Base-by-base conservation (phyloP, 768 basidiomycete genomes). In the Russula sp. region DNA sequence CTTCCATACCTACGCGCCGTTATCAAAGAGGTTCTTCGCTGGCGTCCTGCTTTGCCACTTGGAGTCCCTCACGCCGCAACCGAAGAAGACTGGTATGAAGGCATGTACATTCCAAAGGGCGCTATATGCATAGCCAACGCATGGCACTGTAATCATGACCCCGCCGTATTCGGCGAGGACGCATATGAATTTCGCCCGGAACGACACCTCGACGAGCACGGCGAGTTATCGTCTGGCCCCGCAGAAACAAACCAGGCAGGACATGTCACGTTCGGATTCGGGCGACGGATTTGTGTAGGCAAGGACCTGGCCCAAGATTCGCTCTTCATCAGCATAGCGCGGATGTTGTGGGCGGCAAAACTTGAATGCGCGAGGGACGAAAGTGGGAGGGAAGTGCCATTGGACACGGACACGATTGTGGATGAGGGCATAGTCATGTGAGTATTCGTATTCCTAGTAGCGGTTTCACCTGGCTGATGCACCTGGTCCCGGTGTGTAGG, bases 41-140 rank as follows among this genome's bases (percentile, higher is more conserved):
- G 61, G 50, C 48, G 56, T 14, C 53, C 52, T 8, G 18, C 35
- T 6, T 2, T 58, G 1, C 34, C 56, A 14, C 52, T 61, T 14
- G 25, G 36, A 0, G 5, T 60, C 5, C 58, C 59, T 20, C 61
- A 54, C 14, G 43, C 42, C 35, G 14, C 57, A 56, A 55, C 61
- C 60, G 56, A 63, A 55, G 73, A 73, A 41, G 73, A 74, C 48
- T 63, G 47, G 50, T 74, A 74, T 50, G 61, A 66, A 46, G 69
- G 65, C 14, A 61, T 58, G 52, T 64, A 68, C 55, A 74, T 78
- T 16, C 75, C 75, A 1, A 72, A 69, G 41, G 75, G 74, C n/a
- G 71, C 74, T 2, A 65, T 73, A 4, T 66, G 74, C 39, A 61
- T 75, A 22, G 60, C 68, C 13, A 75, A 74, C 51, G 7, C 45